phyloP scores from a whole-genome alignment of 2,329 filamentous ascomycete species.

The Penicillium rolfsii region DNA sequence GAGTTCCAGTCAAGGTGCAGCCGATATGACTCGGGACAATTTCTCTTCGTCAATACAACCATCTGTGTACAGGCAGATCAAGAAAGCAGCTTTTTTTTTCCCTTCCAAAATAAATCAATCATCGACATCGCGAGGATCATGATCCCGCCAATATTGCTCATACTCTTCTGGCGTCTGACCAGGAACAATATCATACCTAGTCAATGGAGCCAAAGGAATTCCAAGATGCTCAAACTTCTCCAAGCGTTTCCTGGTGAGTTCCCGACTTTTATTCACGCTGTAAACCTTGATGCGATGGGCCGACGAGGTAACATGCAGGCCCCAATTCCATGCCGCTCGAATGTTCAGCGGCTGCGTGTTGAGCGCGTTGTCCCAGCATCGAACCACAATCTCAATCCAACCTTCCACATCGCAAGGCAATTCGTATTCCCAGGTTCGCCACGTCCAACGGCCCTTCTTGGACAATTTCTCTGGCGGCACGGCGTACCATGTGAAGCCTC shows the following conservation, averaged over 20 bases:
- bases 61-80: not conserved
- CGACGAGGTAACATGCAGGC: conserved; percentile 45
- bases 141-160: conserved; percentile 34
- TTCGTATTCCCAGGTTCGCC: conserved; percentile 66
- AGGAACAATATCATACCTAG: conserved; percentile 36
- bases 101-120: conserved; percentile 16
- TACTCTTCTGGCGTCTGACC: conserved; percentile 36
- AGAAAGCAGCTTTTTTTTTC: not conserved
- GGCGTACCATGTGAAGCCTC: conserved; percentile 66
- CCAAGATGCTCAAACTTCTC: conserved; percentile 36
- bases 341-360: conserved; percentile 64
- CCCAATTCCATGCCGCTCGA: conserved; percentile 57
- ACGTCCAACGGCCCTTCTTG: conserved; percentile 65
- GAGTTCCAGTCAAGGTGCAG: not conserved
- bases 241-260: conserved; percentile 33
- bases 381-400: conserved; percentile 62
- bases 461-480: conserved; percentile 64
- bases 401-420: conserved; percentile 66
- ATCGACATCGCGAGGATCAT: conserved; percentile 37
- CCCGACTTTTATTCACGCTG: conserved; percentile 39
- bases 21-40: not conserved
- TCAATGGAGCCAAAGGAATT: conserved; percentile 40
- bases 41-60: not conserved
- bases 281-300: conserved; percentile 46
- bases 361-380: conserved; percentile 65